Conservation (phyloP, 176 grass and related monocot genomes). For the Tillandsia fasciculata region DNA sequence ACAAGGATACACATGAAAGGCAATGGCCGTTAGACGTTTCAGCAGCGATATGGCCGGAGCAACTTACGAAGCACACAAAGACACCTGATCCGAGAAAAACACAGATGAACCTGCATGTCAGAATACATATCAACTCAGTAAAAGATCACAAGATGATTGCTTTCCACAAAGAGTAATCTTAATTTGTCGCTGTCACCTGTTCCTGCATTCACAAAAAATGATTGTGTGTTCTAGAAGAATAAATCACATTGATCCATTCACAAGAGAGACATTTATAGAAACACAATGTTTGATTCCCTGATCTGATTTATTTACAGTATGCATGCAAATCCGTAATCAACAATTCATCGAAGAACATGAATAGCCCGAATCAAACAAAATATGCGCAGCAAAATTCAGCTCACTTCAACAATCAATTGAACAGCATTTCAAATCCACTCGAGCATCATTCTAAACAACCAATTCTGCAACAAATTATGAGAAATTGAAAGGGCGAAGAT, state of each 20-base stretch:
- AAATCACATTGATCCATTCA: too few species aligned
- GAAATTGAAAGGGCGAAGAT: not conserved
- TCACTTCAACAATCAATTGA: too few species aligned
- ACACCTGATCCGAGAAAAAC: conserved; percentile 62
- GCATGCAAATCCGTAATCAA: too few species aligned
- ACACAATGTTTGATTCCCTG: too few species aligned
- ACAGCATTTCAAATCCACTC: too few species aligned
- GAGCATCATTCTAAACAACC: too few species aligned
- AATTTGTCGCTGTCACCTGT: not conserved
- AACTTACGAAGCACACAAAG: conserved; percentile 65
- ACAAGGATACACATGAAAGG: conserved; percentile 93
- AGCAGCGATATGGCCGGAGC: conserved; percentile 80
- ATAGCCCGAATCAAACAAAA: too few species aligned
- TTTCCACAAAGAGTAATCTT: not conserved
- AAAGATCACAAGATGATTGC: not conserved
- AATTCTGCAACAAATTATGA: not conserved
- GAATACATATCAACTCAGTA: not conserved
- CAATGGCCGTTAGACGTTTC: conserved; percentile 67
- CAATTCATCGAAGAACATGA: too few species aligned
- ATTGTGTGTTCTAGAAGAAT: not conserved
- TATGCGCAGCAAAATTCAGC: too few species aligned
- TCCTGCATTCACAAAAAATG: not conserved
- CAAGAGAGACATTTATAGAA: too few species aligned
- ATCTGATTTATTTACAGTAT: too few species aligned
- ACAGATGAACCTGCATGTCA: conserved; percentile 74